Evolutionary conservation across 805 yeast species (phyloP).

Genomic region (Pichia membranifaciens): DNA sequence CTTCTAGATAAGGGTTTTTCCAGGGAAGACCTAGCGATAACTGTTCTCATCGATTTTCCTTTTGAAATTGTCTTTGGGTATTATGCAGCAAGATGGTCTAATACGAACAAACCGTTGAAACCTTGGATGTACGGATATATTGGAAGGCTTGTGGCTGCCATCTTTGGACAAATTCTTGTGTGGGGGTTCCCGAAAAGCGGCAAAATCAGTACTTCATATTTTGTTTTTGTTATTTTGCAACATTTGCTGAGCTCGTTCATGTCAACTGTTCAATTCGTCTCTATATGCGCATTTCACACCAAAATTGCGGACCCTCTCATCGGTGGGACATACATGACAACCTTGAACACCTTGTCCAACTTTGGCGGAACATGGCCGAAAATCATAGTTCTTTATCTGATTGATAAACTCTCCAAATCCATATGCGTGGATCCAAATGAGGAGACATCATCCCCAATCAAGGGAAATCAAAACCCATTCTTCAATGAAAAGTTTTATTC

Average conservation of each 20-base stretch:
- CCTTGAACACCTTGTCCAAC: conserved; percentile 84
- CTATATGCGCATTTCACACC: conserved; percentile 91
- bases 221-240: conserved; percentile 68
- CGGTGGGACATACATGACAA: conserved; percentile 98
- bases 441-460: neutral
- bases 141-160: conserved; percentile 74
- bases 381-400: conserved; percentile 68
- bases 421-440: conserved; percentile 39
- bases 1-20: conserved; percentile 85
- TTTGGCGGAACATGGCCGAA: conserved; percentile 98
- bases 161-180: conserved; percentile 68
- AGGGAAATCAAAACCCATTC: conserved; percentile 21
- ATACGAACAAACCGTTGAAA: conserved; percentile 64
- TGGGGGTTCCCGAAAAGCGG: conserved; percentile 58
- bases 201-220: conserved; percentile 47
- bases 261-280: conserved; percentile 93
- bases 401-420: conserved; percentile 70
- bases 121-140: conserved; percentile 90
- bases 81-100: conserved; percentile 92
- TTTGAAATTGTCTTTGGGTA: conserved; percentile 93
- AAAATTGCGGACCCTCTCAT: conserved; percentile 90
- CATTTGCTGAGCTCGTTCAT: conserved; percentile 85
- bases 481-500: conserved; percentile 23
- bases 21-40: conserved; percentile 87
- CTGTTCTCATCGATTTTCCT: conserved; percentile 92